Percentiles rank a stretch among this genome's conserved stretches.
Evolutionary conservation across 805 yeast genomes (phyloP).

Genomic region (Debaryomyces castellii): DNA sequence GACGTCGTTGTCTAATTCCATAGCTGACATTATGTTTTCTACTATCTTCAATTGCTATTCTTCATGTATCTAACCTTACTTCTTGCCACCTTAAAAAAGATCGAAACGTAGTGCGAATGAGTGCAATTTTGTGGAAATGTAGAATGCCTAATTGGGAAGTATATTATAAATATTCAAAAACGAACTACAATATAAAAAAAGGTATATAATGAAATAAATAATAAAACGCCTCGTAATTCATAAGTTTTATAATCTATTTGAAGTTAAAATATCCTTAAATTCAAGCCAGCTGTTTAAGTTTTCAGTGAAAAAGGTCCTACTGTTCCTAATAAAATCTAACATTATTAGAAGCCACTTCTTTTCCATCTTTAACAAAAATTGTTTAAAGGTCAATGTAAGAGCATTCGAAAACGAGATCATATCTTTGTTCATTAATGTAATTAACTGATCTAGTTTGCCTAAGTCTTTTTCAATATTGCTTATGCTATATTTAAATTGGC

Average conservation of each 20-base stretch:
- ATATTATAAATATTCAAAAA: neutral
- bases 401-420: constrained; percentile 43
- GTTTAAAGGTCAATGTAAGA: constrained; percentile 40
- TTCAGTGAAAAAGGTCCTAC: constrained; percentile 31
- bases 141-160: constrained; percentile 1
- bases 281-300: constrained; percentile 34
- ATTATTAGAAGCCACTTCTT: constrained; percentile 38
- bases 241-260: neutral
- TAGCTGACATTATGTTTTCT: constrained; percentile 23
- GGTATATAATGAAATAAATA: neutral
- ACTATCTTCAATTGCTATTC: neutral
- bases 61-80: neutral
- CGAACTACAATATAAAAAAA: neutral
- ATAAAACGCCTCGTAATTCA: neutral
- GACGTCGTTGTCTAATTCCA: constrained; percentile 42
- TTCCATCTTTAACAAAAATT: constrained; percentile 39
- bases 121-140: neutral
- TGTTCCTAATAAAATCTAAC: constrained; percentile 35
- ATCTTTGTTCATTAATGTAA: constrained; percentile 42
- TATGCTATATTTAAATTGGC: constrained; percentile 27
- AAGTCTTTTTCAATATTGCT: constrained; percentile 41
- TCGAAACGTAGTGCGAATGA: neutral
- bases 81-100: constrained; percentile 9
- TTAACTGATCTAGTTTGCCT: constrained; percentile 47
- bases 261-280: constrained; percentile 19